These are phyloP conservation scores for Aspergillus sp. DNA, from an alignment of 2,329 filamentous ascomycete species.

Conservation along the genomic window DNA sequence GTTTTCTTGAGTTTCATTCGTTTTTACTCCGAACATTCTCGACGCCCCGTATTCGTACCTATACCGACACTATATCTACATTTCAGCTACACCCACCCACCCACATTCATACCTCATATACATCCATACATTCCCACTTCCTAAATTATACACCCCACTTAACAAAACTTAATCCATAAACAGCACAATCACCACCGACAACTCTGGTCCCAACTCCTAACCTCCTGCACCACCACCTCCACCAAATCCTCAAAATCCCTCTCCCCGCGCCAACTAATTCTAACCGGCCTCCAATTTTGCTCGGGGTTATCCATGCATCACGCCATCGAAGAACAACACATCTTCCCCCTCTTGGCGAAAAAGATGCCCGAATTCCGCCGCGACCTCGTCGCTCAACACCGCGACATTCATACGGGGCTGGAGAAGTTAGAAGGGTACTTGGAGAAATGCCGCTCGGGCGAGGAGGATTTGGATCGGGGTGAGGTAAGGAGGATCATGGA, in stretches of 20 bases:
- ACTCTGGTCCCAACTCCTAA: constrained; percentile 70
- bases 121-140: too few species aligned
- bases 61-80: too few species aligned
- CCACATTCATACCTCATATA: too few species aligned
- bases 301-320: constrained; percentile 74
- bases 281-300: constrained; percentile 67
- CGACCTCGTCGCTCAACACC: constrained; percentile 70
- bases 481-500: constrained; percentile 73
- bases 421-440: constrained; percentile 68
- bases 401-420: constrained; percentile 73
- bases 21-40: too few species aligned
- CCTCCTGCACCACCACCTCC: constrained; percentile 56
- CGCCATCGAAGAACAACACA: constrained; percentile 74
- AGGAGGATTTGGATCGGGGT: constrained; percentile 56
- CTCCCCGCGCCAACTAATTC: constrained; percentile 68
- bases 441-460: constrained; percentile 59
- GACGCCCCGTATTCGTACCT: too few species aligned
- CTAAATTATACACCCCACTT: not conserved
- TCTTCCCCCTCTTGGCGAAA: constrained; percentile 75
- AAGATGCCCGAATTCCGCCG: constrained; percentile 76
- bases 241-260: constrained; percentile 60
- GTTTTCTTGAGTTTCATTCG: constrained; percentile 16
- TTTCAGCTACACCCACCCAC: constrained; percentile 7
- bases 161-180: too few species aligned
- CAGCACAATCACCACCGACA: constrained; percentile 76